Percentiles rank a stretch among this genome's conserved stretches.
phyloP scores from a whole-genome alignment of 2,329 filamentous ascomycete species.

The Epichloe bromicola region DNA sequence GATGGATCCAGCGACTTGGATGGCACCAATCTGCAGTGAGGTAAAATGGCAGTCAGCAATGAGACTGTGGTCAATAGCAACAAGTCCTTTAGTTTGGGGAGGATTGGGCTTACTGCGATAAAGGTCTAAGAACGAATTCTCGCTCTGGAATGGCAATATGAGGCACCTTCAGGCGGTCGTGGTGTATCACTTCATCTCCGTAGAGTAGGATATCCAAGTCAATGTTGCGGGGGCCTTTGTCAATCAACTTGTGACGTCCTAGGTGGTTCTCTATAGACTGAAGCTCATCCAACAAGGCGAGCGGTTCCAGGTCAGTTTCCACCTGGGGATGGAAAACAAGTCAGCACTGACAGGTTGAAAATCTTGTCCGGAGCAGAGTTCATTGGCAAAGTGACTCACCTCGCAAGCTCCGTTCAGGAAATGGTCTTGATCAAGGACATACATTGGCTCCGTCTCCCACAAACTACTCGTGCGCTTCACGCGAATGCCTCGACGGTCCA shows the following conservation, averaged over 20 bases:
- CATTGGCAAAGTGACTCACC: slow-evolving; percentile 31
- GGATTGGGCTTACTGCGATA: slow-evolving; percentile 51
- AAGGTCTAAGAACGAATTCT: slow-evolving; percentile 82
- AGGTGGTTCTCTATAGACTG: slow-evolving; percentile 73
- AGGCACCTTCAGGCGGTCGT: slow-evolving; percentile 69
- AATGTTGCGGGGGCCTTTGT: slow-evolving; percentile 90
- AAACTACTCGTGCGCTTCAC: slow-evolving; percentile 73
- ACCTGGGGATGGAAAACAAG: slow-evolving; percentile 40
- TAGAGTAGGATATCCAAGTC: slow-evolving; percentile 89
- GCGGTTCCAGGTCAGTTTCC: slow-evolving; percentile 62
- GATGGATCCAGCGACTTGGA: slow-evolving; percentile 36
- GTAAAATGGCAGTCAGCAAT: background rate
- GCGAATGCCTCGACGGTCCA: slow-evolving; percentile 59
- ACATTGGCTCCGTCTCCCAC: slow-evolving; percentile 96
- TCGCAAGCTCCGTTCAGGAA: slow-evolving; percentile 92
- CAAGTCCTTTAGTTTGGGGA: background rate
- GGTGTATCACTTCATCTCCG: slow-evolving; percentile 48
- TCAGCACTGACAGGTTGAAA: background rate
- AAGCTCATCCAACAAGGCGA: slow-evolving; percentile 64
- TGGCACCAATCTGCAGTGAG: slow-evolving; percentile 36
- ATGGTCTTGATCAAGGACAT: slow-evolving; percentile 73
- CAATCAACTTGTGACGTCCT: slow-evolving; percentile 70
- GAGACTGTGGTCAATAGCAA: background rate
- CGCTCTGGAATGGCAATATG: slow-evolving; percentile 78
- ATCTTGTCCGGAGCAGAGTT: background rate